Conservation (phyloP, 2,329 filamentous ascomycete species). For the Leptodontidium sp. region DNA sequence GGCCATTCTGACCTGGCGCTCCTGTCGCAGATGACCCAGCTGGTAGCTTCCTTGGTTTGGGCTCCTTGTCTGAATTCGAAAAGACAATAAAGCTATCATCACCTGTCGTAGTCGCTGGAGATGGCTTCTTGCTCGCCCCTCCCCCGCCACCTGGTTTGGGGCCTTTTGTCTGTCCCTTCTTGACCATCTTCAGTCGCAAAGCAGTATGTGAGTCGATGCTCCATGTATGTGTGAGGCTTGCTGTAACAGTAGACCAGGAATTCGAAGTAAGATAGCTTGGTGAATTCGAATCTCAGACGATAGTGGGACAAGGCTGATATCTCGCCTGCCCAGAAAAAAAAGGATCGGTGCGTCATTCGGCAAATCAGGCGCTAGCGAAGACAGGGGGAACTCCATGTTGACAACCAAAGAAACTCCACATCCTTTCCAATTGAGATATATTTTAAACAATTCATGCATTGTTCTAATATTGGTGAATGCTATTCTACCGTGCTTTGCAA, state of each 20-base stretch:
- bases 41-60: constrained; percentile 45
- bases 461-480: too few species aligned
- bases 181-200: constrained; percentile 45
- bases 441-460: too few species aligned
- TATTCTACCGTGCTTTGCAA: too few species aligned
- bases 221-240: not conserved
- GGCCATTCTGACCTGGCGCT: constrained; percentile 37
- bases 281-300: too few species aligned
- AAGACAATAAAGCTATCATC: constrained; percentile 65
- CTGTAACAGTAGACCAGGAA: not conserved
- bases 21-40: constrained; percentile 29
- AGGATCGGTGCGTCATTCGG: too few species aligned
- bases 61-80: constrained; percentile 64
- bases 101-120: constrained; percentile 41
- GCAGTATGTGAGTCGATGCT: not conserved
- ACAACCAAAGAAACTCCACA: too few species aligned
- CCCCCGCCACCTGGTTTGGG: constrained; percentile 45
- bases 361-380: too few species aligned
- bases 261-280: not conserved
- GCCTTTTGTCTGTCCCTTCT: constrained; percentile 47
- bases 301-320: too few species aligned
- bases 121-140: constrained; percentile 40
- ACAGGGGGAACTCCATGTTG: too few species aligned
- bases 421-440: too few species aligned
- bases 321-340: too few species aligned